Evolutionary conservation across 768 basidiomycete genomes (phyloP), one percentile per base, ranked within the genome.

Genomic region (Pleurotus citrinopileatus): DNA sequence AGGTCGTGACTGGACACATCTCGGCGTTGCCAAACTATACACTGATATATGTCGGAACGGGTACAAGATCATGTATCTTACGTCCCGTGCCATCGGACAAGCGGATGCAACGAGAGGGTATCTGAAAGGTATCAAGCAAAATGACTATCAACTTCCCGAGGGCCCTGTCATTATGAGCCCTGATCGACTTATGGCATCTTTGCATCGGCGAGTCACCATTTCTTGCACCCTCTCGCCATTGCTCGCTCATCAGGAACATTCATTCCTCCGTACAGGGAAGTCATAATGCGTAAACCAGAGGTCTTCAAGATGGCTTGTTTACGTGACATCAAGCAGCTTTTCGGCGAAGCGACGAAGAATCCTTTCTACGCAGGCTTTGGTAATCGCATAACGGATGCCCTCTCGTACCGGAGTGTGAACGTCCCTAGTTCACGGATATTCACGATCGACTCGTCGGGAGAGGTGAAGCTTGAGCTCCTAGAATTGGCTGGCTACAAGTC

Each of bases 291-390:
- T 32, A 98, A 98, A 69, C 97, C 97, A 0, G 97, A 99, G 65
- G 82, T 98, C n/a, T 99, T 99, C 81, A 99, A 99, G 74, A 99
- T 99, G 97, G 94, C 96, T 1, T 98, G 95, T 71, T 72, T 98
- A 55, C 81, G 94, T 38, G 97, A 98, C 70, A 96, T 98, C 52
- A 91, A 91, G 59, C 78, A 94, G 19, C 68, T 98, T 4, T 99
- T 98, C 64, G 90, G 90, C 4, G 82, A 86, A 32, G 76, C 76
- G 25, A 70, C 75, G 27, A 76, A 80, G 58, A 87, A 82, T 59
- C 89, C 94, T 0, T 99, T 98, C 73, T 98, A 95, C 65, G 92
- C 94, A 34, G 97, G 97, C 2, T 99, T 99, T 66, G 97, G 97
- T 4, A 99, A 99, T 65, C 83, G 96, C 28, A 98, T 98, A 61